These are phyloP conservation scores for Scheffersomyces segobiensis DNA, from an alignment of 1,139 yeast genomes.

Conservation along the genomic window DNA sequence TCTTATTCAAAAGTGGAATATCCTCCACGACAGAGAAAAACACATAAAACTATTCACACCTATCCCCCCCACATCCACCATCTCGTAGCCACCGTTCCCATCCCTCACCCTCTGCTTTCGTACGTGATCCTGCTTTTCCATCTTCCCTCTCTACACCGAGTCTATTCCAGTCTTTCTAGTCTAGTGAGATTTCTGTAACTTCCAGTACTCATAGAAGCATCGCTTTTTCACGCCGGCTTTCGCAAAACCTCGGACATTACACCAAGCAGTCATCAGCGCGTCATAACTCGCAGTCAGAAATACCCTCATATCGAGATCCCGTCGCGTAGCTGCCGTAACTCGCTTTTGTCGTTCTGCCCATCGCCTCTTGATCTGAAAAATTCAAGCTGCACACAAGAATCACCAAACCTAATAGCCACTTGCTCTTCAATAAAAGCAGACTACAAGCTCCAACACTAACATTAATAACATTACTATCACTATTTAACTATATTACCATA, in stretches of 20 bases:
- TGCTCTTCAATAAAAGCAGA: background rate
- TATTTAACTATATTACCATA: too few relatives aligned
- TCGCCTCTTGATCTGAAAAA: background rate
- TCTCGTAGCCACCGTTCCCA: background rate
- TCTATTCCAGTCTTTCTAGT: background rate
- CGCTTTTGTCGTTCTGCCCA: background rate
- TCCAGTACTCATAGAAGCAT: background rate
- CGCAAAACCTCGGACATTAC: background rate
- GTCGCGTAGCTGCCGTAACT: background rate
- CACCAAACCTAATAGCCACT: background rate
- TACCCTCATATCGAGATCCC: background rate
- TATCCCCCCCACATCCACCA: background rate
- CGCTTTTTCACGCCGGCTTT: background rate
- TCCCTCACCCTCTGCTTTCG: background rate
- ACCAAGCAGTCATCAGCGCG: background rate
- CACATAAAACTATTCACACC: background rate
- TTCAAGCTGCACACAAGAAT: background rate
- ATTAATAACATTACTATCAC: too few relatives aligned
- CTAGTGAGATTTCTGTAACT: background rate
- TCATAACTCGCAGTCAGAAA: background rate
- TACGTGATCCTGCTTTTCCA: background rate
- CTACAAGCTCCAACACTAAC: background rate
- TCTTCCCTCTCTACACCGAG: background rate
- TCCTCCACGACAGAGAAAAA: background rate
- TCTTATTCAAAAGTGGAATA: background rate